phyloP scores from a whole-genome alignment of 768 basidiomycete genomes.

The Suillus alpinus region DNA sequence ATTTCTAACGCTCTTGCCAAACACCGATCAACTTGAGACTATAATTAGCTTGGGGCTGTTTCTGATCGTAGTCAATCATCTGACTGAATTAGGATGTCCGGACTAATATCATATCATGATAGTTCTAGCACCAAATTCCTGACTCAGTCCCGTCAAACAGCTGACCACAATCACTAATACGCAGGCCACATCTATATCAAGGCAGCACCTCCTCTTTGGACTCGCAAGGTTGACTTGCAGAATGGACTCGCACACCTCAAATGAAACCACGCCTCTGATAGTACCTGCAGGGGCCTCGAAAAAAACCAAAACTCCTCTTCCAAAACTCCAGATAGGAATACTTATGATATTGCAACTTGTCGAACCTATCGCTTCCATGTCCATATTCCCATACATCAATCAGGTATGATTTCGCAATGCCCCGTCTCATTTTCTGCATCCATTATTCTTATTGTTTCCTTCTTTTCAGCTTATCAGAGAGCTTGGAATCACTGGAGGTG shows the following conservation, averaged over 20 bases:
- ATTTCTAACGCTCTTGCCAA: neutral
- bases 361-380: slow-evolving; percentile 37
- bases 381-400: slow-evolving; percentile 49
- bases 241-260: neutral
- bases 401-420: slow-evolving; percentile 27
- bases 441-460: neutral
- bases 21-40: neutral
- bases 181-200: neutral
- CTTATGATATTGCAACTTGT: slow-evolving; percentile 32
- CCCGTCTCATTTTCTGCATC: neutral
- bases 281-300: neutral
- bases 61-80: neutral
- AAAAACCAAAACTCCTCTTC: slow-evolving; percentile 29
- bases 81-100: too few species aligned
- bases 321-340: slow-evolving; percentile 37
- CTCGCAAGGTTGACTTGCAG: neutral
- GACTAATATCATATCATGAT: neutral
- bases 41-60: neutral
- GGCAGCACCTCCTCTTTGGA: neutral
- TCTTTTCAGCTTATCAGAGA: slow-evolving; percentile 3
- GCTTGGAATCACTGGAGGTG: neutral
- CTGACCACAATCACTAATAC: neutral
- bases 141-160: neutral
- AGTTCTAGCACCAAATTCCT: neutral
- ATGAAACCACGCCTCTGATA: neutral